A percentile compares a stretch with the other conserved stretches of the same genome.
Conservation (phyloP, 2,329 filamentous ascomycete genomes). For the Cladosporium sp. region DNA sequence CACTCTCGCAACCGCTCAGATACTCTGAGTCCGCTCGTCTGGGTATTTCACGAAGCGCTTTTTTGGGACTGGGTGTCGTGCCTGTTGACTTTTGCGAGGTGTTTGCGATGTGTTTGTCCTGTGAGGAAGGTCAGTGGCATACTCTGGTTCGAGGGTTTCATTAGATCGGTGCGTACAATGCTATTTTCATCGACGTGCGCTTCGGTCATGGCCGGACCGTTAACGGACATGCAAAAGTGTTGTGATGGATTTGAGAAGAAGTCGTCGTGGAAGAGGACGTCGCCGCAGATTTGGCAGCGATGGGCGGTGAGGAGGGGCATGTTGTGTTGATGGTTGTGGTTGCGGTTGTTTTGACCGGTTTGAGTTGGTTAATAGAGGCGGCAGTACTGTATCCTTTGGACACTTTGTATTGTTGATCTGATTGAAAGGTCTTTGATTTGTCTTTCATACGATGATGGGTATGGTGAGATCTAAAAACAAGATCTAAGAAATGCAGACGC, state of each 20-base stretch:
- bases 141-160: background rate
- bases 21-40: constrained; percentile 2
- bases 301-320: background rate
- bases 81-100: background rate
- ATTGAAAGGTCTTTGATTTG: too few relatives aligned
- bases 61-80: background rate
- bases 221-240: constrained; percentile 1
- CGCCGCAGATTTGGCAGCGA: constrained; percentile 21
- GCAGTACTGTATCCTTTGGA: too few relatives aligned
- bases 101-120: background rate
- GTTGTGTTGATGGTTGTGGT: background rate
- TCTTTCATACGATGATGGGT: too few relatives aligned
- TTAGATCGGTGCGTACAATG: background rate
- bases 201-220: constrained; percentile 7
- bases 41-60: background rate
- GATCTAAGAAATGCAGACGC: too few relatives aligned
- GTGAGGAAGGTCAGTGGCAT: background rate
- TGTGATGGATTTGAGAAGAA: constrained; percentile 19
- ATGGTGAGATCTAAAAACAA: too few relatives aligned
- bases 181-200: background rate
- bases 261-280: constrained; percentile 18
- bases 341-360: too few relatives aligned
- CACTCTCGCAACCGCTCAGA: background rate
- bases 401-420: background rate
- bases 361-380: too few relatives aligned